phyloP scores from a whole-genome alignment of 495 filamentous ascomycete species.

The Hyphodiscus hymeniophilus region DNA sequence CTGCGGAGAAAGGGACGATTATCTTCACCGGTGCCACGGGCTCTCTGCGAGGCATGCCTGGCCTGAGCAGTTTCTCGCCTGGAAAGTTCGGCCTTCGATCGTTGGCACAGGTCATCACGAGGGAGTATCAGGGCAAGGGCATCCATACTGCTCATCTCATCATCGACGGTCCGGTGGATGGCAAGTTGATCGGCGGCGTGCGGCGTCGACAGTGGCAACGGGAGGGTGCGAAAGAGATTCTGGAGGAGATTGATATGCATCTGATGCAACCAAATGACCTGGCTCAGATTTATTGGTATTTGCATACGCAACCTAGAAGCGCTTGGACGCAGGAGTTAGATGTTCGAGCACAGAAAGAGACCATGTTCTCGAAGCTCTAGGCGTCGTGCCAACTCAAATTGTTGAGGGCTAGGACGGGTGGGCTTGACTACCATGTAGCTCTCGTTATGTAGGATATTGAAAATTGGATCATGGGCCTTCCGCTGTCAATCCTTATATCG shows the following conservation, averaged over 20 bases:
- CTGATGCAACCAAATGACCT: conserved; percentile 43
- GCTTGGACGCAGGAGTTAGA: conserved; percentile 66
- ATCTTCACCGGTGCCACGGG: conserved; percentile 28
- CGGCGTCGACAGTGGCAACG: conserved; percentile 25
- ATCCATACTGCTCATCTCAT: conserved; percentile 27
- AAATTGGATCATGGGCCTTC: no score
- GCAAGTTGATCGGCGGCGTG: conserved; percentile 34
- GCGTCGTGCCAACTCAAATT: no score
- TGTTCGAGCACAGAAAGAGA: conserved; percentile 61
- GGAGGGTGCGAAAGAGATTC: conserved; percentile 21
- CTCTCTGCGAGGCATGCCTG: conserved; percentile 22
- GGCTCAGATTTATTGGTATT: conserved; percentile 64
- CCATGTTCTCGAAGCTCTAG: conserved; percentile 16
- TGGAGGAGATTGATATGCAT: conserved; percentile 23
- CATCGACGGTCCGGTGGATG: conserved; percentile 30
- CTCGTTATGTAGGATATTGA: no score
- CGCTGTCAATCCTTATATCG: no score
- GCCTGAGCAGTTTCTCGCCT: conserved; percentile 25
- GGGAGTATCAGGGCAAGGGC: conserved; percentile 25
- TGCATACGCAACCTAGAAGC: conserved; percentile 60
- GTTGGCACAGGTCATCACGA: conserved; percentile 24
- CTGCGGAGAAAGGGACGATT: conserved; percentile 20
- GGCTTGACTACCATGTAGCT: no score
- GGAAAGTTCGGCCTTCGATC: conserved; percentile 27
- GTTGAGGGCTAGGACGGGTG: no score